Evolutionary conservation across 495 filamentous ascomycete genomes (phyloP), one percentile per base, ranked within the genome.

Genomic region (Patellaria atrata): DNA sequence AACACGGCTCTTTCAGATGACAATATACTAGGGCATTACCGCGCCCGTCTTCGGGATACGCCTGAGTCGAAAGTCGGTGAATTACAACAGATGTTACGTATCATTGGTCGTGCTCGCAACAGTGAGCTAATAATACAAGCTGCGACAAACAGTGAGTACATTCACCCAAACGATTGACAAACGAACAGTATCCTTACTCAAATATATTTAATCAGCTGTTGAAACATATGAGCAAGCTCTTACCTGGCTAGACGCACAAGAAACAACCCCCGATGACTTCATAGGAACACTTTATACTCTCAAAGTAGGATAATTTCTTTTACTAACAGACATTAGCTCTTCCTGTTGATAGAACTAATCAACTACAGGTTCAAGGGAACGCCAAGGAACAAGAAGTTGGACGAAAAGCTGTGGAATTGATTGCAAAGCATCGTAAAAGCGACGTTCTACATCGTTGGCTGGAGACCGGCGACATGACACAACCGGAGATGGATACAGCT

Each of bases 161-260:
- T n/a, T n/a, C n/a, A n/a, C n/a, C n/a, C n/a, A n/a, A n/a, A n/a
- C n/a, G n/a, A n/a, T n/a, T n/a, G n/a, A n/a, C n/a, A n/a, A n/a
- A 43, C 25, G 3, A 26, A 13, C 13, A 12, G 11, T 13, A 5
- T 22, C 17, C 4, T 20, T 34, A 32, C 36, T 5, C 19, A 22
- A 5, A 29, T 20, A 26, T 22, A 9, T 18, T 37, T 10, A 13
- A 25, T 16, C 31, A 69, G 63, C 58, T 18, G 62, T 79, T n/a
- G 58, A 67, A 21, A 76, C 60, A 11, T 70, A 69, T 32, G 65
- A 73, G 33, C 72, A 78, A 48, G 74, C 75, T 3, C 53, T 73
- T 12, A 51, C 65, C 4, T 79, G 64, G 48, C 56, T 79, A 13
- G 70, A 64, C 20, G 63, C 70, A 6, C 55, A 61, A 25, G 50